A percentile compares a stretch with the other conserved stretches of the same genome.
Conservation (phyloP, 352 stramenopile species). For the Phytophthora crassamura region DNA sequence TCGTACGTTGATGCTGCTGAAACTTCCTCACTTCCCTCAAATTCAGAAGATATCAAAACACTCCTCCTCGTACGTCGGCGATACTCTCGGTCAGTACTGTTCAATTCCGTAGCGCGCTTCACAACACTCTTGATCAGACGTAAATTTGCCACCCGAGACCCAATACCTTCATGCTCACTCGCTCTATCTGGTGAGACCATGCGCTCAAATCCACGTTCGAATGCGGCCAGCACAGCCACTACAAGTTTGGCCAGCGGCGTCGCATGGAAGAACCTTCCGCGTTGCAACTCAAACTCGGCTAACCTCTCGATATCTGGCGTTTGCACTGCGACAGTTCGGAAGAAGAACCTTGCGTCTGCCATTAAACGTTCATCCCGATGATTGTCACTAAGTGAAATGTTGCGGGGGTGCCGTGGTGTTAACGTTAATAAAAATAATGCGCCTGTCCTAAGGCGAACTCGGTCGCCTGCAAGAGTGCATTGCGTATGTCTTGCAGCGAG, state of each 20-base stretch:
- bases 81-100: constrained; percentile 24
- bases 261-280: constrained; percentile 45
- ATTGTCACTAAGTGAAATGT: not conserved
- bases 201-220: constrained; percentile 39
- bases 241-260: constrained; percentile 46
- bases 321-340: constrained; percentile 45
- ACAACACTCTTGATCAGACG: constrained; percentile 36
- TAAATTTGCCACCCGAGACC: constrained; percentile 13
- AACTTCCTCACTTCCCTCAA: constrained; percentile 24
- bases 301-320: constrained; percentile 47
- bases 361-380: not conserved
- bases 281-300: constrained; percentile 51
- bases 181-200: constrained; percentile 7
- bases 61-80: constrained; percentile 7
- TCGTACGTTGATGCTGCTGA: constrained; percentile 1
- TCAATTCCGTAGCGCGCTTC: constrained; percentile 32
- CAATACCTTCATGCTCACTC: constrained; percentile 9
- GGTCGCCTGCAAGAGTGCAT: constrained; percentile 45
- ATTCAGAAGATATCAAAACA: constrained; percentile 12
- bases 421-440: constrained; percentile 46
- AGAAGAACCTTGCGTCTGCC: constrained; percentile 44
- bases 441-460: constrained; percentile 54
- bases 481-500: constrained; percentile 46
- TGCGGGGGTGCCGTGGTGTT: constrained; percentile 7
- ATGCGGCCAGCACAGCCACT: constrained; percentile 28